Evolutionary conservation across 169 alveolate genomes (phyloP).

Genomic region (Theileria parva): DNA sequence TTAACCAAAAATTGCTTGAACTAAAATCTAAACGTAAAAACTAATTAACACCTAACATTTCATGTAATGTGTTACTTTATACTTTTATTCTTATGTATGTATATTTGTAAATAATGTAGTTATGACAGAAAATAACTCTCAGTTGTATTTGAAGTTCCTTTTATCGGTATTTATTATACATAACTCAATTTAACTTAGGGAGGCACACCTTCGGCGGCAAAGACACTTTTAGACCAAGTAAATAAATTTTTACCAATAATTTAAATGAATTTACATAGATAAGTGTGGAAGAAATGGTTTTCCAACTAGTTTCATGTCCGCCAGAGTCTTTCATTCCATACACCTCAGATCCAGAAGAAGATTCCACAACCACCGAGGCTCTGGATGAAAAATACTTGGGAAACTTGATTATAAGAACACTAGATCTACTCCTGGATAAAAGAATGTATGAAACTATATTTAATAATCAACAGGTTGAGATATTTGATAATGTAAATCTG

Average conservation of each 20-base stretch:
- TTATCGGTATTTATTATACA: conserved; percentile 30
- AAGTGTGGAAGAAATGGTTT: conserved; percentile 38
- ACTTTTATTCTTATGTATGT: background rate
- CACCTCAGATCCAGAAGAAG: conserved; percentile 19
- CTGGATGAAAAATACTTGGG: conserved; percentile 36
- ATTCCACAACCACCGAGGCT: background rate
- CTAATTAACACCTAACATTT: background rate
- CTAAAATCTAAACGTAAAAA: conserved; percentile 36
- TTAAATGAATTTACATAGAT: conserved; percentile 3
- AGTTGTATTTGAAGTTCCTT: conserved; percentile 39
- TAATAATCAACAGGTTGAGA: conserved; percentile 43
- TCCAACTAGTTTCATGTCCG: conserved; percentile 26
- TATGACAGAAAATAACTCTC: conserved; percentile 11
- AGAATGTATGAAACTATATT: conserved; percentile 9
- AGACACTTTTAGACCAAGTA: conserved; percentile 46
- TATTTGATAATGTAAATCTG: background rate
- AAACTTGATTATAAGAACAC: conserved; percentile 26
- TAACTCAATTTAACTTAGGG: conserved; percentile 30
- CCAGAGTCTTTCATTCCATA: conserved; percentile 34
- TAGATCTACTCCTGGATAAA: conserved; percentile 27
- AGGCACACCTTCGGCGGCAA: conserved; percentile 30
- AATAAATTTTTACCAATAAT: too few species aligned
- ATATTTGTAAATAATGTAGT: conserved; percentile 9
- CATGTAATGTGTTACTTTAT: background rate
- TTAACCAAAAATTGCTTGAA: conserved; percentile 45